Base-by-base conservation (phyloP, 2,329 filamentous ascomycete species). In the Diplodia sapinea region DNA sequence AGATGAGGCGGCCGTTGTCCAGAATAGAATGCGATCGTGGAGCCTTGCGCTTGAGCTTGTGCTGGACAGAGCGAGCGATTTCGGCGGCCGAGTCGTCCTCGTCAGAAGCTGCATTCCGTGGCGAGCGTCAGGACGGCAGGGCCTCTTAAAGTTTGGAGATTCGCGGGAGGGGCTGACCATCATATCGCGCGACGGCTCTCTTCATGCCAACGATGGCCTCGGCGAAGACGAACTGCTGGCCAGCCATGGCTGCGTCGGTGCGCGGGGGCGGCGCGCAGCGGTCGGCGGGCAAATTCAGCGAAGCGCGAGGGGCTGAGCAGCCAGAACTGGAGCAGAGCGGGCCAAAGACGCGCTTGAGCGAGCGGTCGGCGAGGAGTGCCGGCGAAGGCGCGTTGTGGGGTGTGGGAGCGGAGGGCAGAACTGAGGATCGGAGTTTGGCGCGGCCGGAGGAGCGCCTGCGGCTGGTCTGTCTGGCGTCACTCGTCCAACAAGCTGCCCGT, bases 31-130 rank as follows among this genome's bases (percentile, higher is more conserved):
- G 55, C 17, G 29, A 23, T 51, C 33, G 65, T 47, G 65, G 86
- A 54, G 91, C 89, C 73, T 88, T 86, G 77, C 88, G 91, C 82
- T 93, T 92, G 55, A 94, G 83, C 77, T 94, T 94, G 78, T 92
- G 88, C 69, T 67, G 55, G 26, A 67, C 55, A n/a, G 65, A 67
- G 33, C 56, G 90, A 91, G 74, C 91, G 89, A 78, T 93, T 93
- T 88, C 90, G 72, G 86, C 86, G 72, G 86, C 84, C 69, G 89
- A 85, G 73, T 93, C 88, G 66, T 88, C 86, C 69, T 89, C 88
- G 78, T 94, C 92, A 68, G 90, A 92, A 76, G 94, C 91, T 72
- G 59, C 17, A 56, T 36, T 47, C 11, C 26, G 38, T 6, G 51
- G 59, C 66, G 38, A 29, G n/a, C 15, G 51, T 49, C 13, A 49